Conservation (phyloP, 768 basidiomycete species). For the Cyclocybe cylindracea region DNA sequence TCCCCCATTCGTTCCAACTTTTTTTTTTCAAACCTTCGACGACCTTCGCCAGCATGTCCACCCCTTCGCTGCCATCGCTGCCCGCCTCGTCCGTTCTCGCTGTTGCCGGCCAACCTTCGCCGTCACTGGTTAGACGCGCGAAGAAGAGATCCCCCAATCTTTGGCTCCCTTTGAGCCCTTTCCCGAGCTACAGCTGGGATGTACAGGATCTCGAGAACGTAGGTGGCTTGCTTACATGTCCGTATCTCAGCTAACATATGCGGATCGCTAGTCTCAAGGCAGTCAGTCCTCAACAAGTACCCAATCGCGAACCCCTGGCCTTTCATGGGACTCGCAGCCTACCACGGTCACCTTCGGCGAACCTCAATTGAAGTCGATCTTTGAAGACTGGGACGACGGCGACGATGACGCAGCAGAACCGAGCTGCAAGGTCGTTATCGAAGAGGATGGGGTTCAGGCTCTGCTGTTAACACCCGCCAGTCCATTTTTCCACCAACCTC, state of each 20-base stretch:
- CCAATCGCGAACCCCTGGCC: constrained; percentile 11
- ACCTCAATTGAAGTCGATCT: constrained; percentile 13
- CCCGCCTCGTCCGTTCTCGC: constrained; percentile 9
- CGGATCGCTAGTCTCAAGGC: neutral
- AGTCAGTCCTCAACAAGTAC: neutral
- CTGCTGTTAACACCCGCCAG: constrained; percentile 18
- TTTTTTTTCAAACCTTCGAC: constrained; percentile 6
- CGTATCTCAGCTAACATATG: neutral
- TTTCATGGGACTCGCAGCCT: constrained; percentile 14
- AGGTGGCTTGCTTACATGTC: neutral
- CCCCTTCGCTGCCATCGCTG: constrained; percentile 1
- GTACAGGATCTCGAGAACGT: constrained; percentile 17
- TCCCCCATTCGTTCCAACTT: neutral
- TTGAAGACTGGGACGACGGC: constrained; percentile 23
- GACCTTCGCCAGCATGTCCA: constrained; percentile 9
- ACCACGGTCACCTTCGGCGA: constrained; percentile 1
- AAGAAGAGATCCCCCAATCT: constrained; percentile 13
- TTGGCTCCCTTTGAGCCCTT: constrained; percentile 16
- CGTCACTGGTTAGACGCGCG: constrained; percentile 8
- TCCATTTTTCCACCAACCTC: constrained; percentile 15
- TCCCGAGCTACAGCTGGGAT: constrained; percentile 12
- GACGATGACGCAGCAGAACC: constrained; percentile 1
- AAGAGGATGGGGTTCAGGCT: constrained; percentile 19
- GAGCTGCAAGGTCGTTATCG: constrained; percentile 12
- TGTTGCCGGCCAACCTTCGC: constrained; percentile 17